Percentiles rank a stretch among this genome's conserved stretches.
Conservation (phyloP, 2,329 filamentous ascomycete species). For the Aspergillus quadricinctus region DNA sequence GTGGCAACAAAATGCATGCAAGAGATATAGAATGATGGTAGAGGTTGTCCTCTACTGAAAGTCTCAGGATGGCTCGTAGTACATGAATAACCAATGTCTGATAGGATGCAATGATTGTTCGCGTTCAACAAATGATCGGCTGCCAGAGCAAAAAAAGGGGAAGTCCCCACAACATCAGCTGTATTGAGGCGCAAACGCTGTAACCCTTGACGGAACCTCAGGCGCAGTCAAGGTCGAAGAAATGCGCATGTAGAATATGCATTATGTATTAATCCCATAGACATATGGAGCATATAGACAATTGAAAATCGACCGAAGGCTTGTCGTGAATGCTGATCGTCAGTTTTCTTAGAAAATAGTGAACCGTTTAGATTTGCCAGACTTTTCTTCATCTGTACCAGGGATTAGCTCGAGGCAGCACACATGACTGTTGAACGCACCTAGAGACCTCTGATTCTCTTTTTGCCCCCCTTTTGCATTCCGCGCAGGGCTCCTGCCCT, state of each 20-base stretch:
- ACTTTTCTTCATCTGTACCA: neutral
- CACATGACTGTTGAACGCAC: neutral
- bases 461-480: slow-evolving; percentile 11
- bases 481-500: slow-evolving; percentile 42
- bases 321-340: neutral
- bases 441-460: slow-evolving; percentile 8
- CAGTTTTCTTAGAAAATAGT: slow-evolving; percentile 17
- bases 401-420: neutral
- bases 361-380: slow-evolving; percentile 16
- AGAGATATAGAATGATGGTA: neutral
- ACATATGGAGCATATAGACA: neutral
- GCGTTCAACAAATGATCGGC: neutral
- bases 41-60: neutral
- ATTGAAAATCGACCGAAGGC: neutral
- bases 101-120: neutral
- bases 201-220: neutral
- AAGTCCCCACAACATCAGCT: neutral
- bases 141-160: too few relatives aligned
- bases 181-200: neutral
- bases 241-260: slow-evolving; percentile 2
- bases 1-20: neutral
- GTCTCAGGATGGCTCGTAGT: neutral
- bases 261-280: neutral
- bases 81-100: neutral
- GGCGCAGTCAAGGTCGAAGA: neutral